Evolutionary conservation across 768 basidiomycete genomes (phyloP).

Genomic region (Cyclocybe aegerita): DNA sequence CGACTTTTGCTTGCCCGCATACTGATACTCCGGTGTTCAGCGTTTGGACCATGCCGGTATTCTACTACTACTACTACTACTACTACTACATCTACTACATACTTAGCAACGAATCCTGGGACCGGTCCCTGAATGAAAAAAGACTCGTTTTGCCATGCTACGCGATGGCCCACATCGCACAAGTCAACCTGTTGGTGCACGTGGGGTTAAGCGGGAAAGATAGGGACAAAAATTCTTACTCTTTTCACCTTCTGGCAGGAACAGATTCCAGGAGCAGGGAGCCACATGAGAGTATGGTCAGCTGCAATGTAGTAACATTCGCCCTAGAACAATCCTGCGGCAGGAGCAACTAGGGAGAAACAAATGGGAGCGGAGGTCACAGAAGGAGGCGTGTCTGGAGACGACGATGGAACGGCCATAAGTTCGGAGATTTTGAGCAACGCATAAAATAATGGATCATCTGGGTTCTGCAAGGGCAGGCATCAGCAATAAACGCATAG

Average conservation of each 20-base stretch:
- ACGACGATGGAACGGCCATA: slow-evolving; percentile 20
- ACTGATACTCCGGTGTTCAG: no score
- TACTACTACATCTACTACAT: no score
- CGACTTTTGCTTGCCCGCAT: no score
- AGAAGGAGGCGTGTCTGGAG: neutral
- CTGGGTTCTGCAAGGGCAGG: slow-evolving; percentile 47
- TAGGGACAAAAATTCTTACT: slow-evolving; percentile 71
- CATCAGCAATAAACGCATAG: slow-evolving; percentile 62
- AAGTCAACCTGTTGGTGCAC: no score
- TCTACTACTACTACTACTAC: no score
- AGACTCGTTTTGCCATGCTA: no score
- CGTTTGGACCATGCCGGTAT: no score
- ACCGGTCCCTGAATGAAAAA: no score
- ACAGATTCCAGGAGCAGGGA: slow-evolving; percentile 57
- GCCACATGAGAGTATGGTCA: slow-evolving; percentile 63
- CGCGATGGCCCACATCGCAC: no score
- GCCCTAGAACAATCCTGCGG: slow-evolving; percentile 14
- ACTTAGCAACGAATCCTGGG: no score
- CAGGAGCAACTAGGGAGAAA: no score
- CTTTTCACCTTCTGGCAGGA: slow-evolving; percentile 64
- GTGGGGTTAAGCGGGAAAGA: slow-evolving; percentile 20
- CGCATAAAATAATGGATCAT: slow-evolving; percentile 24
- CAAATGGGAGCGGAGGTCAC: neutral
- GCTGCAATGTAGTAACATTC: slow-evolving; percentile 47
- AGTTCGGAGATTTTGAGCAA: slow-evolving; percentile 6